Evolutionary conservation across 2,329 filamentous ascomycete species (phyloP).

Genomic region (Blumeria hordei): DNA sequence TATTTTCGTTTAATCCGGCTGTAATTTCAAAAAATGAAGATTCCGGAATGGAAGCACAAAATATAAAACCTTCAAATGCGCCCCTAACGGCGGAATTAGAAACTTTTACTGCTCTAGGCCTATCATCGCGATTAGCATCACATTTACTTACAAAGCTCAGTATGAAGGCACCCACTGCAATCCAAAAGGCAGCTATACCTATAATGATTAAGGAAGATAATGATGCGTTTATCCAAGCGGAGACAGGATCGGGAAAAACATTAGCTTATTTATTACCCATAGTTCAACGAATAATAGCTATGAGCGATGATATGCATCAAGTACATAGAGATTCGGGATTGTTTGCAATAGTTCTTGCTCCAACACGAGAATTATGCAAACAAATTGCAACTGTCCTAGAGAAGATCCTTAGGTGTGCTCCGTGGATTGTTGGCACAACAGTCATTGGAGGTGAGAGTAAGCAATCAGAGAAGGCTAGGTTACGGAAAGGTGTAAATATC

Average conservation of each 20-base stretch:
- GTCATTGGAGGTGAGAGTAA: slow-evolving; percentile 48
- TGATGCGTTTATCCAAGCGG: slow-evolving; percentile 88
- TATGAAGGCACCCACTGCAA: slow-evolving; percentile 76
- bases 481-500: slow-evolving; percentile 88
- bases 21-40: slow-evolving; percentile 36
- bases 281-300: slow-evolving; percentile 61
- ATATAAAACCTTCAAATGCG: slow-evolving; percentile 65
- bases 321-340: slow-evolving; percentile 70
- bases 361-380: slow-evolving; percentile 80
- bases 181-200: slow-evolving; percentile 73
- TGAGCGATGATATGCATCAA: slow-evolving; percentile 32
- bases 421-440: slow-evolving; percentile 82
- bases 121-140: slow-evolving; percentile 56
- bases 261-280: slow-evolving; percentile 87
- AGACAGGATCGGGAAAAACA: slow-evolving; percentile 95
- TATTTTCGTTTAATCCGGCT: slow-evolving; percentile 75
- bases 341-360: slow-evolving; percentile 83
- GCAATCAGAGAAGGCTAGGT: slow-evolving; percentile 68
- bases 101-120: slow-evolving; percentile 65
- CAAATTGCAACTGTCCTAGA: slow-evolving; percentile 80
- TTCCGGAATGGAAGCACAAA: slow-evolving; percentile 23
- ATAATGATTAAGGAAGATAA: slow-evolving; percentile 57
- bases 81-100: slow-evolving; percentile 63
- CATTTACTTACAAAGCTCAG: slow-evolving; percentile 70
- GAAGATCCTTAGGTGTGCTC: slow-evolving; percentile 62